Evolutionary conservation across 306 rosid genomes (phyloP), one percentile per base, ranked within the genome.

Genomic region (Myrica gale): DNA sequence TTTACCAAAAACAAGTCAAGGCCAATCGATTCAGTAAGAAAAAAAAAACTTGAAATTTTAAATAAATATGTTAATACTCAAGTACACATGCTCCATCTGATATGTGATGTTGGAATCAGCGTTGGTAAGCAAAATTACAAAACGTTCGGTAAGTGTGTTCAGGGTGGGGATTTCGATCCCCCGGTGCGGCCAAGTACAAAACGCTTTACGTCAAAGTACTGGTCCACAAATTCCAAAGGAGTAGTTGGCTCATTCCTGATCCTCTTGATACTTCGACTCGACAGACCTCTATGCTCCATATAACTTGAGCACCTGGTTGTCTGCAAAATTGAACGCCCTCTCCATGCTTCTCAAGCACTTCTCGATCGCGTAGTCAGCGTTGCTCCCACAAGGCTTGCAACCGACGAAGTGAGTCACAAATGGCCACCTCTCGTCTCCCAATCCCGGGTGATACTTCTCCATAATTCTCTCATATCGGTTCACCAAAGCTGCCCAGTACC

Each of bases 371-470:
- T 96, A 96, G 84, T 96, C 99, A 44, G 97, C 99, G 72, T 96
- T 92, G 82, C 99, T 96, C 53, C 99, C 99, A 85, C 99, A 96
- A 5, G 99, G 99, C 79, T 96, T 96, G 83, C 99, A 96, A 3
- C 99, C 99, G 45, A 96, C 99, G 19, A 96, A 96, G 80, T 96
- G 99, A 0, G 99, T 96, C 84, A 96, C 99, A 79, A 96, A 96
- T 1, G 99, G 99, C 99, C 99, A 96, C 80, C 99, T 89, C 77
- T 96, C 99, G 47, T 96, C 99, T 3, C 99, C 98, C 47, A 96
- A 80, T 0, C 99, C 99, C 0, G 99, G 97, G 69, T 89, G 95
- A 80, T 96, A 92, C 91, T 96, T 96, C 88, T 96, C 97, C 2
- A 89, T 80, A 98, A 96, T 96, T 88, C 90, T 98, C 69, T 96